A percentile compares a stretch with the other conserved stretches of the same genome.
Evolutionary conservation across 805 yeast species (phyloP).

Genomic region (Hanseniaspora mollemarum): DNA sequence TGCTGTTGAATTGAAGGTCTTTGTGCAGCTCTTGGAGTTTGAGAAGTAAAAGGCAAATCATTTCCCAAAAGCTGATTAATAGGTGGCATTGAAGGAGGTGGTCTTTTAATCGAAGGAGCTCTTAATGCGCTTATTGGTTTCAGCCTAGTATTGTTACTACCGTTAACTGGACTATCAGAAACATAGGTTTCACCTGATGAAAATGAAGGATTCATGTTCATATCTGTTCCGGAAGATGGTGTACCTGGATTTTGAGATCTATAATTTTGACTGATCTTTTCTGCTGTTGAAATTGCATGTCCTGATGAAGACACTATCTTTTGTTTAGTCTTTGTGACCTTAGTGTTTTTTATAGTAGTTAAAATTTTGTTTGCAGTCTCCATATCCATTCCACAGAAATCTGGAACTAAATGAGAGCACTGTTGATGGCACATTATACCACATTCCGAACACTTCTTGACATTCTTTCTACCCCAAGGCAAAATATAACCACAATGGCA

Average conservation of each 20-base stretch:
- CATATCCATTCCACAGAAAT: slow-evolving; percentile 97
- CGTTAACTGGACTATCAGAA: slow-evolving; percentile 14
- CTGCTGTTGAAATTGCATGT: slow-evolving; percentile 16
- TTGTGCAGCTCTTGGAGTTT: background rate
- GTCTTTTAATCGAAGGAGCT: slow-evolving; percentile 7
- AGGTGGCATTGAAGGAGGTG: slow-evolving; percentile 15
- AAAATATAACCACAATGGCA: slow-evolving; percentile 96
- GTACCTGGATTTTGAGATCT: slow-evolving; percentile 1
- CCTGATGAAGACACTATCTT: slow-evolving; percentile 19
- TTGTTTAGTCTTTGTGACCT: slow-evolving; percentile 18
- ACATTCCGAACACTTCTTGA: slow-evolving; percentile 86
- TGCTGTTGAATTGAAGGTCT: background rate
- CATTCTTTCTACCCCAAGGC: slow-evolving; percentile 90
- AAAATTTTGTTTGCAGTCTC: slow-evolving; percentile 87
- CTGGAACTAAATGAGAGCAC: slow-evolving; percentile 92
- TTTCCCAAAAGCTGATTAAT: background rate
- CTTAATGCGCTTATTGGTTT: slow-evolving; percentile 13
- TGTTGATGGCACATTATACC: slow-evolving; percentile 88
- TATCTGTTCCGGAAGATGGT: background rate
- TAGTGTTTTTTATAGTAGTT: slow-evolving; percentile 68
- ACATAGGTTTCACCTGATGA: slow-evolving; percentile 15
- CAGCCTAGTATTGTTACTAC: background rate
- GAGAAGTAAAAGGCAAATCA: background rate
- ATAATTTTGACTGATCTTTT: background rate
- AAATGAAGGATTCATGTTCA: background rate